A percentile compares a stretch with the other conserved stretches of the same genome.
Evolutionary conservation across 257 asterid genomes (phyloP).

Genomic region (Capsicum pubescens): DNA sequence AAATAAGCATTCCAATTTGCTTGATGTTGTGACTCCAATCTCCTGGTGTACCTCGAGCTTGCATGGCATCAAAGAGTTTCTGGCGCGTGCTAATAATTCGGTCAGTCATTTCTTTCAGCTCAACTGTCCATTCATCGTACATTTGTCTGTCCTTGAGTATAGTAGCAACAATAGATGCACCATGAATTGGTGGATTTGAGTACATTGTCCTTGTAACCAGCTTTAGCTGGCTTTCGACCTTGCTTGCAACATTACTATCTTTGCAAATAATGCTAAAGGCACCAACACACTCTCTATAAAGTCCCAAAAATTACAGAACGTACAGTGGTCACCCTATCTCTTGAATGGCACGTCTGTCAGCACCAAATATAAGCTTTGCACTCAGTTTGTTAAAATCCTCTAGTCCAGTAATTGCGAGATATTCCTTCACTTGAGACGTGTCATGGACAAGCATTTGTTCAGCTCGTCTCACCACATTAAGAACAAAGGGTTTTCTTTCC

Average conservation of each 20-base stretch:
- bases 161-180: constrained; percentile 76
- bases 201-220: constrained; percentile 86
- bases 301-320: constrained; percentile 45
- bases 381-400: constrained; percentile 84
- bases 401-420: constrained; percentile 79
- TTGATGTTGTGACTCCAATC: constrained; percentile 76
- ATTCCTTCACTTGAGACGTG: constrained; percentile 81
- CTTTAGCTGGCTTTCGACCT: constrained; percentile 84
- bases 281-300: constrained; percentile 89
- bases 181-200: constrained; percentile 85
- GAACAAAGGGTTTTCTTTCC: constrained; percentile 91
- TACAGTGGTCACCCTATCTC: too few species aligned
- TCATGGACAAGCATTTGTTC: constrained; percentile 77
- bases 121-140: constrained; percentile 77
- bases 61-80: constrained; percentile 68
- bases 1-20: constrained; percentile 91
- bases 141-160: constrained; percentile 64
- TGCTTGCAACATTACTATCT: constrained; percentile 61
- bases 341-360: constrained; percentile 28
- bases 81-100: constrained; percentile 85
- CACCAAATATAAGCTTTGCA: constrained; percentile 85
- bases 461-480: constrained; percentile 76
- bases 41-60: constrained; percentile 60
- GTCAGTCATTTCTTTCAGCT: constrained; percentile 89
- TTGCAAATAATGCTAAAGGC: constrained; percentile 84